Percentiles rank a stretch among this genome's conserved stretches.
Evolutionary conservation across 805 yeast species (phyloP).

Genomic region (Metschnikowia koreensis): DNA sequence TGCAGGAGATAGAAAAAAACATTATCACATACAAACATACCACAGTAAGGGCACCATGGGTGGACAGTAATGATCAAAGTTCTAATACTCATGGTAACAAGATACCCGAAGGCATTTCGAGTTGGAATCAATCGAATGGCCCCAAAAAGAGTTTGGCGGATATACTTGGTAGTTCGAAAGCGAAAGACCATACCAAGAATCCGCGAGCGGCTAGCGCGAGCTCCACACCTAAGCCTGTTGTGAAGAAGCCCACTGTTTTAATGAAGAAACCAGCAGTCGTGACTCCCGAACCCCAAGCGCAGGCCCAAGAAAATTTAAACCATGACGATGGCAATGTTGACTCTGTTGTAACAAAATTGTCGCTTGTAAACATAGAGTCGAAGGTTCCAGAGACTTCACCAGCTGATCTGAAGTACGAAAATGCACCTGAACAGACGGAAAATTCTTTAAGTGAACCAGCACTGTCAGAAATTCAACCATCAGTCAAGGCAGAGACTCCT

Average conservation of each 20-base stretch:
- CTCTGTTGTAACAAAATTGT: not conserved
- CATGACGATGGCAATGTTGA: not conserved
- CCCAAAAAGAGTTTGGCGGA: conserved; percentile 41
- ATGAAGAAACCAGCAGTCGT: conserved; percentile 24
- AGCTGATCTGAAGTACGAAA: no score
- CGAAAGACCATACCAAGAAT: conserved; percentile 15
- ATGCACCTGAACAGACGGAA: not conserved
- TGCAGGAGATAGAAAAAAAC: conserved; percentile 54
- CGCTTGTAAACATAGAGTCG: not conserved
- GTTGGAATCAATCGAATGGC: not conserved
- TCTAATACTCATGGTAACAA: not conserved
- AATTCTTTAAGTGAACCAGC: not conserved
- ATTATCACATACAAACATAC: conserved; percentile 27
- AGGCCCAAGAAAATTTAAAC: not conserved
- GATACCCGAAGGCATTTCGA: not conserved
- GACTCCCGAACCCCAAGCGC: conserved; percentile 2
- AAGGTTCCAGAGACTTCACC: not conserved
- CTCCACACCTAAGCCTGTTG: conserved; percentile 25
- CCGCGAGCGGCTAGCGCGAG: conserved; percentile 19
- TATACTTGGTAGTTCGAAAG: conserved; percentile 29
- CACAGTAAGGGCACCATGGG: conserved; percentile 28
- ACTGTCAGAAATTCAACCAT: not conserved
- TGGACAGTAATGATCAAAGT: not conserved
- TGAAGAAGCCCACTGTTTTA: conserved; percentile 36
- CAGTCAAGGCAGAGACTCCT: not conserved